These are phyloP conservation scores for Hyaloscypha finlandica DNA, from an alignment of 495 filamentous ascomycete species.

Conservation along the genomic window DNA sequence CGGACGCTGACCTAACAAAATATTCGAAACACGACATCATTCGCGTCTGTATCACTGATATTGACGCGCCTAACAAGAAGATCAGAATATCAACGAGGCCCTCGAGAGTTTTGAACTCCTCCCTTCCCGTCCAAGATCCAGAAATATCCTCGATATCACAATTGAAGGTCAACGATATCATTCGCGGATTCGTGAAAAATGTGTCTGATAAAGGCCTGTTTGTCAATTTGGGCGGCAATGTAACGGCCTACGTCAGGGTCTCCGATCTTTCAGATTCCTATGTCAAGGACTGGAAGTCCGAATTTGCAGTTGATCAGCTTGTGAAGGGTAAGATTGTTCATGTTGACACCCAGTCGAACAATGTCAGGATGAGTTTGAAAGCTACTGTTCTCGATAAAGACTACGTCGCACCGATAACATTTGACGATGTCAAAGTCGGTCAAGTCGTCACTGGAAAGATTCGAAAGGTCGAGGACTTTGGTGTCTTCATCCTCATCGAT, in stretches of 20 bases:
- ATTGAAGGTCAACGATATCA: constrained; percentile 74
- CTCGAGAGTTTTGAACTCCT: constrained; percentile 85
- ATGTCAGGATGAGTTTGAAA: constrained; percentile 84
- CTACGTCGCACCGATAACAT: constrained; percentile 66
- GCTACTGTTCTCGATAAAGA: constrained; percentile 78
- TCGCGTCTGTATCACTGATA: constrained; percentile 74
- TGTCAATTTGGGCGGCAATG: constrained; percentile 71
- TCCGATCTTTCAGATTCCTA: constrained; percentile 87
- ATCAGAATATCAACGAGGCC: constrained; percentile 80
- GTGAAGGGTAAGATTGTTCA: constrained; percentile 81
- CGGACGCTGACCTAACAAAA: constrained; percentile 61
- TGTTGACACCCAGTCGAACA: constrained; percentile 62
- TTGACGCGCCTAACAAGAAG: constrained; percentile 83
- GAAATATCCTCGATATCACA: constrained; percentile 70
- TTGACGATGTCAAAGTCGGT: constrained; percentile 73
- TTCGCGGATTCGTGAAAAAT: constrained; percentile 87
- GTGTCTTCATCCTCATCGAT: constrained; percentile 90
- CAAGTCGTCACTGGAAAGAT: constrained; percentile 85
- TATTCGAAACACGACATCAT: constrained; percentile 83
- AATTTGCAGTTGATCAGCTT: constrained; percentile 81
- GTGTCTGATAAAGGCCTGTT: constrained; percentile 86
- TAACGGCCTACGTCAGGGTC: constrained; percentile 81
- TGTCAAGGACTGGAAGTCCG: constrained; percentile 94
- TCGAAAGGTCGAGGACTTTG: constrained; percentile 90
- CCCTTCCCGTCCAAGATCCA: constrained; percentile 76